These are phyloP conservation scores for Yamadazyma laniorum DNA, from an alignment of 805 yeast genomes.

Conservation along the genomic window DNA sequence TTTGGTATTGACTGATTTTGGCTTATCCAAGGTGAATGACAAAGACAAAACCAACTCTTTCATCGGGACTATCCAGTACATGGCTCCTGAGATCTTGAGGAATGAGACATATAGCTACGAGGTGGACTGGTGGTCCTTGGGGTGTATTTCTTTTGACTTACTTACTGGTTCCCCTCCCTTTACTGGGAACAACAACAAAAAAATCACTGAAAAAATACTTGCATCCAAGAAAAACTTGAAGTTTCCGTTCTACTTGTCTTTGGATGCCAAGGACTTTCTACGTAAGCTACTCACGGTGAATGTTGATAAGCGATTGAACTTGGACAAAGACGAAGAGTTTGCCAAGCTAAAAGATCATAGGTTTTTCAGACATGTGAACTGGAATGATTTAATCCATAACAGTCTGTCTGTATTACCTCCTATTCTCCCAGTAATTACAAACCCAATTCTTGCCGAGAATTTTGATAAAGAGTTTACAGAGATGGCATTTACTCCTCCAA, in stretches of 20 bases:
- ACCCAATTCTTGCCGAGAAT: constrained; percentile 45
- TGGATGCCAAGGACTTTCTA: constrained; percentile 43
- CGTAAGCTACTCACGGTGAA: constrained; percentile 36
- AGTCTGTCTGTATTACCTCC: constrained; percentile 30
- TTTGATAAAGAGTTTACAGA: constrained; percentile 43
- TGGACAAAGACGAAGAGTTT: constrained; percentile 33
- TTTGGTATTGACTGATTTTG: constrained; percentile 45
- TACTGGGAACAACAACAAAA: constrained; percentile 41
- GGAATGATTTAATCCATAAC: constrained; percentile 32
- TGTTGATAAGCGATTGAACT: constrained; percentile 35
- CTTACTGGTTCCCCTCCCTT: constrained; percentile 46
- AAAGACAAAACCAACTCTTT: constrained; percentile 27
- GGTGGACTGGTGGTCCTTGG: constrained; percentile 50
- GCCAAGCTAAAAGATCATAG: constrained; percentile 33
- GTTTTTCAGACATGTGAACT: constrained; percentile 38
- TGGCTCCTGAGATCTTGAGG: constrained; percentile 47
- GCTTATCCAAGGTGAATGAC: constrained; percentile 37
- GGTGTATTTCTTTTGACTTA: constrained; percentile 44
- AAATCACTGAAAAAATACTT: constrained; percentile 39
- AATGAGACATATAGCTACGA: constrained; percentile 41
- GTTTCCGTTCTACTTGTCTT: constrained; percentile 40
- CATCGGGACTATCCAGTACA: constrained; percentile 46
- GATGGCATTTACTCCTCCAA: constrained; percentile 37
- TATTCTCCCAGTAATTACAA: constrained; percentile 42
- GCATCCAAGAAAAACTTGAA: constrained; percentile 30